These are phyloP conservation scores for Phaeomoniella chlamydospora DNA, from an alignment of 2,329 filamentous ascomycete species.

Conservation along the genomic window DNA sequence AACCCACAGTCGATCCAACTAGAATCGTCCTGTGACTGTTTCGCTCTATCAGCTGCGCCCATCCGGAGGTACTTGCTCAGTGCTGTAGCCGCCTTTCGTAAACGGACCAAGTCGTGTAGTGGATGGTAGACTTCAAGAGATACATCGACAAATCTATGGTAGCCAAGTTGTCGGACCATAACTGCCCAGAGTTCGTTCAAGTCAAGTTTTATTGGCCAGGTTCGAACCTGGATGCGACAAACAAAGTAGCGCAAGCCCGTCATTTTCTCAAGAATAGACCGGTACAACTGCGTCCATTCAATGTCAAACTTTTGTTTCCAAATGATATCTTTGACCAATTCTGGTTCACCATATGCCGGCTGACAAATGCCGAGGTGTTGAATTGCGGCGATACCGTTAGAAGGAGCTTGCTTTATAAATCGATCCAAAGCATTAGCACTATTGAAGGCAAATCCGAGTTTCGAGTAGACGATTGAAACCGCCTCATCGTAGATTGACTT, in stretches of 20 bases:
- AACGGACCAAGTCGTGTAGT: neutral
- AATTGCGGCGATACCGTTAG: slow-evolving; percentile 27
- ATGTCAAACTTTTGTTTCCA: slow-evolving; percentile 6
- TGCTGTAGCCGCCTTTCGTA: neutral
- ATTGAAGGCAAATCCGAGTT: slow-evolving; percentile 11
- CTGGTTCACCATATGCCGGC: slow-evolving; percentile 10
- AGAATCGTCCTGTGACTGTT: too few species aligned
- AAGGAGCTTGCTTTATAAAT: slow-evolving; percentile 19
- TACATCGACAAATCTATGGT: slow-evolving; percentile 7
- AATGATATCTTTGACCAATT: slow-evolving; percentile 8
- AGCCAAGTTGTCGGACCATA: slow-evolving; percentile 6
- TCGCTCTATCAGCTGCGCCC: too few species aligned
- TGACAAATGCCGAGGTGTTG: slow-evolving; percentile 10
- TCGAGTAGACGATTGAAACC: slow-evolving; percentile 8
- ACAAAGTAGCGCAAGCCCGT: slow-evolving; percentile 5
- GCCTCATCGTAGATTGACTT: slow-evolving; percentile 11
- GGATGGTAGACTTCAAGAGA: slow-evolving; percentile 3
- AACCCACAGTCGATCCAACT: too few species aligned
- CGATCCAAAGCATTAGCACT: slow-evolving; percentile 20
- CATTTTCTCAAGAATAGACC: slow-evolving; percentile 6
- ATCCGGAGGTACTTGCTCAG: neutral
- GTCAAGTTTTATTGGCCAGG: slow-evolving; percentile 10
- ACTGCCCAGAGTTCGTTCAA: slow-evolving; percentile 6
- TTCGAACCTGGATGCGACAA: slow-evolving; percentile 8
- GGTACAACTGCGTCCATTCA: slow-evolving; percentile 8